Evolutionary conservation across 257 asterid species (phyloP), one percentile per base, ranked within the genome.

Genomic region (Gentiana straminea): DNA sequence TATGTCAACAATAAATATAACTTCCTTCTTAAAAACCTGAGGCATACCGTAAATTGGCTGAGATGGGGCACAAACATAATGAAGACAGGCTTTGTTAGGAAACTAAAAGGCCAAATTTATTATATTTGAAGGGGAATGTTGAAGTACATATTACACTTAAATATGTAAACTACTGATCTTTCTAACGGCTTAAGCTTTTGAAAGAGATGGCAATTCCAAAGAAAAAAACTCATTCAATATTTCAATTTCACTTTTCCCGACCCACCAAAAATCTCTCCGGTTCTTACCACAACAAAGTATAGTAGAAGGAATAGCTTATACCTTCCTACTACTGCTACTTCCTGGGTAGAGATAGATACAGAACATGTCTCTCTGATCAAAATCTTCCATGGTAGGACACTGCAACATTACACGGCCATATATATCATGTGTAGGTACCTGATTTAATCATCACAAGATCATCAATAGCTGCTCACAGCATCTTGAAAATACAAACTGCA

Each of bases 361-460:
- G 68, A 86, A 80, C 84, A 86, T 80, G 51, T 89, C 87, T 63
- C 97, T 81, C 67, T 77, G 88, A 66, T 89, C 97, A 58, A 71
- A 51, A 71, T 86, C 97, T 55, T 78, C 73, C 62, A 74, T 63
- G 69, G 92, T 60, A 4, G 92, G 94, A 41, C 93, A 75, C 68
- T 78, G 87, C 80, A 83, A 57, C 57, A 89, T 71, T 60, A 86
- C 68, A 51, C 82, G 79, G 35, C 90, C 87, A 72, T 60, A 68
- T 52, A 74, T 75, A 51, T 81, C 82, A 59, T 74, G 67, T 13
- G 92, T 68, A 59, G 86, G 71, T 62, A 86, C 89, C 98, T 90
- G 80, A 60, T 52, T 24, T 66, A 36, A 39, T 35, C 56, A 77
- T 58, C 65, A 69, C 50, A 75, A n/a, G 56, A 54, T 13, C 35